Percentiles rank a stretch among this genome's conserved stretches.
Evolutionary conservation across 108 stramenopile genomes (phyloP).

Genomic region (Fragilariopsis cylindrus): DNA sequence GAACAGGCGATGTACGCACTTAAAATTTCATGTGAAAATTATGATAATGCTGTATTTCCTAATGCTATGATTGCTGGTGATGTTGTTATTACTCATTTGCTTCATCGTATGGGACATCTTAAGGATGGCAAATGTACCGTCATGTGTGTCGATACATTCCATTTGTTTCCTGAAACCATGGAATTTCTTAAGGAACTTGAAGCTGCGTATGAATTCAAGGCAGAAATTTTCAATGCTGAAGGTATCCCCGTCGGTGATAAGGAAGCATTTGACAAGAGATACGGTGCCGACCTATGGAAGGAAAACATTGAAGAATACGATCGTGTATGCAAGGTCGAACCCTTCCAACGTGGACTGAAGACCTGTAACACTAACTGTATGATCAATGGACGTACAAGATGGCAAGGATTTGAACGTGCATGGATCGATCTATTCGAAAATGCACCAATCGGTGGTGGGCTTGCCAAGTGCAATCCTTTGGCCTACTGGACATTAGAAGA

Average conservation of each 20-base stretch:
- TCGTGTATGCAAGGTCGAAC: constrained; percentile 97
- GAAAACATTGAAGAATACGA: constrained; percentile 96
- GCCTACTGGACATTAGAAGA: constrained; percentile 98
- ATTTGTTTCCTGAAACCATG: constrained; percentile 95
- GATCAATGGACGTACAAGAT: constrained; percentile 97
- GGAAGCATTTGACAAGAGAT: constrained; percentile 85
- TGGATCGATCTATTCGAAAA: constrained; percentile 93
- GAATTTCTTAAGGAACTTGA: constrained; percentile 85
- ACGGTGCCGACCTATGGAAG: constrained; percentile 96
- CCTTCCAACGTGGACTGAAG: constrained; percentile 95
- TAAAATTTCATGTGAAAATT: constrained; percentile 88
- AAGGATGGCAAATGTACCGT: constrained; percentile 75
- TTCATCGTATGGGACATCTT: constrained; percentile 84
- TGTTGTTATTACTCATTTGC: constrained; percentile 85
- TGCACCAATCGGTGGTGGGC: constrained; percentile 91
- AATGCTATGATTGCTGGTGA: constrained; percentile 93
- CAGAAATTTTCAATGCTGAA: constrained; percentile 91
- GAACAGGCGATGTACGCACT: constrained; percentile 91
- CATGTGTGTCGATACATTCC: constrained; percentile 96
- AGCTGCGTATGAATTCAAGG: constrained; percentile 92
- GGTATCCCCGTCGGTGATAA: constrained; percentile 86
- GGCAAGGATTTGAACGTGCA: constrained; percentile 97
- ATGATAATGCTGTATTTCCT: constrained; percentile 85
- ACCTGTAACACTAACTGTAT: constrained; percentile 92
- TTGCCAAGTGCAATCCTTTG: constrained; percentile 95